phyloP scores from a whole-genome alignment of 1,139 yeast species.

The Zygosaccharomyces pseudobailii region DNA sequence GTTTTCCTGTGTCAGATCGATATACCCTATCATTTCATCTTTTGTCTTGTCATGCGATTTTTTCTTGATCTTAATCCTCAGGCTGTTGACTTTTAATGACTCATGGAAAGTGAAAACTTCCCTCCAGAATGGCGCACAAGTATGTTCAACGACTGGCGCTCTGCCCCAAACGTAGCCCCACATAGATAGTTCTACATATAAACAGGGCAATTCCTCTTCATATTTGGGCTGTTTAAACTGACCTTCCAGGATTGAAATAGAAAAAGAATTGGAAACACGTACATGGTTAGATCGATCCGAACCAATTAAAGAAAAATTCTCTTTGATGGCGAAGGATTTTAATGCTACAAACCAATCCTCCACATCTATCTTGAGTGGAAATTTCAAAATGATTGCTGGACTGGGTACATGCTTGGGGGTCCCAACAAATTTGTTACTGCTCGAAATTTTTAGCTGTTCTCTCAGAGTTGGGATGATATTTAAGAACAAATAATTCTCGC shows the following conservation, averaged over 20 bases:
- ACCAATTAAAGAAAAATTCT: slow-evolving; percentile 35
- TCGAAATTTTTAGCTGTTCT: slow-evolving; percentile 16
- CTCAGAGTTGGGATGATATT: slow-evolving; percentile 56
- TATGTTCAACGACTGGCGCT: slow-evolving; percentile 52
- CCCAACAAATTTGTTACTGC: slow-evolving; percentile 24
- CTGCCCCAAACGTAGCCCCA: slow-evolving; percentile 71
- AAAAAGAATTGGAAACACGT: slow-evolving; percentile 52
- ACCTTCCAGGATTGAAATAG: slow-evolving; percentile 65
- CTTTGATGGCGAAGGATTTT: slow-evolving; percentile 61
- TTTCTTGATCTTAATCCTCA: slow-evolving; percentile 49
- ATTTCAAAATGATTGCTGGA: slow-evolving; percentile 50
- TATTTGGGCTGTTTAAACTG: slow-evolving; percentile 36
- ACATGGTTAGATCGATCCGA: slow-evolving; percentile 28
- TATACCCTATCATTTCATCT: slow-evolving; percentile 47
- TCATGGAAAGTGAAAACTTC: slow-evolving; percentile 57
- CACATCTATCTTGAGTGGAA: slow-evolving; percentile 64
- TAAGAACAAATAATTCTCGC: slow-evolving; percentile 52
- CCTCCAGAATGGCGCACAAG: slow-evolving; percentile 64
- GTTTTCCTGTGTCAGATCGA: slow-evolving; percentile 52
- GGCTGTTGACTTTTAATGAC: slow-evolving; percentile 49
- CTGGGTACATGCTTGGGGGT: slow-evolving; percentile 11
- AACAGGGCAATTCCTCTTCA: slow-evolving; percentile 31
- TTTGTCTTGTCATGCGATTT: slow-evolving; percentile 23
- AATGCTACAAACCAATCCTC: slow-evolving; percentile 83
- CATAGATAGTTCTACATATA: slow-evolving; percentile 59